These are phyloP conservation scores for Musa schizocarpa DNA, from an alignment of 176 grass and related monocot genomes.

Conservation along the genomic window DNA sequence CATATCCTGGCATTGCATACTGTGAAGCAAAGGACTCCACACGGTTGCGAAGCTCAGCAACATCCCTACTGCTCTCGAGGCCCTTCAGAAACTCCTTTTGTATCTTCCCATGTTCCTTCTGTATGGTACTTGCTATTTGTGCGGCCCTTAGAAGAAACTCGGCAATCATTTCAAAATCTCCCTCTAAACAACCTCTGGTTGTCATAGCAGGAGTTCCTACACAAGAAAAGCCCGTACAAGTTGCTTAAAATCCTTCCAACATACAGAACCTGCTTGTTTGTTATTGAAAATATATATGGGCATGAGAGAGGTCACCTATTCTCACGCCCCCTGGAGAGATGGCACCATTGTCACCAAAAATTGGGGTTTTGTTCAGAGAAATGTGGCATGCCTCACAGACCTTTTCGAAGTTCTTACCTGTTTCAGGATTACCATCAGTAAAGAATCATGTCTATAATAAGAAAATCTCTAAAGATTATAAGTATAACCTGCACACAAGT, in stretches of 20 bases:
- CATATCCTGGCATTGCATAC: slow-evolving; percentile 90
- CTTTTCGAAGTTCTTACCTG: slow-evolving; percentile 91
- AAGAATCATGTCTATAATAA: slow-evolving; percentile 3
- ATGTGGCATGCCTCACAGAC: slow-evolving; percentile 91
- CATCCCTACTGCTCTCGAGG: slow-evolving; percentile 67
- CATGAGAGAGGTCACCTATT: slow-evolving; percentile 62
- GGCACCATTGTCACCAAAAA: slow-evolving; percentile 92
- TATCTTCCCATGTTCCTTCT: slow-evolving; percentile 78
- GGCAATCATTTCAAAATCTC: slow-evolving; percentile 65
- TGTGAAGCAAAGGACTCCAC: slow-evolving; percentile 76
- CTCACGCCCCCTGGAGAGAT: slow-evolving; percentile 77
- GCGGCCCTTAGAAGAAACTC: slow-evolving; percentile 78
- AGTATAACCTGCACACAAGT: not conserved
- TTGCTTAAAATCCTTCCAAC: not conserved
- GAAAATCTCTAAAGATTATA: not conserved
- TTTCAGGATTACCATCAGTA: slow-evolving; percentile 14
- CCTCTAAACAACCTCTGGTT: slow-evolving; percentile 92
- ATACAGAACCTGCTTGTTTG: not conserved
- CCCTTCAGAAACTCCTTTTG: slow-evolving; percentile 75
- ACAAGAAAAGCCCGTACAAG: slow-evolving; percentile 21
- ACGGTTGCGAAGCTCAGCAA: slow-evolving; percentile 55
- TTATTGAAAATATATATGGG: not conserved
- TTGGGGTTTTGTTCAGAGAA: slow-evolving; percentile 83
- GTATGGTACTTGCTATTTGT: slow-evolving; percentile 58
- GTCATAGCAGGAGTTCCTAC: slow-evolving; percentile 95